These are phyloP conservation scores for Effrenium voratum DNA, from an alignment of 73 alveolate species.

Conservation along the genomic window DNA sequence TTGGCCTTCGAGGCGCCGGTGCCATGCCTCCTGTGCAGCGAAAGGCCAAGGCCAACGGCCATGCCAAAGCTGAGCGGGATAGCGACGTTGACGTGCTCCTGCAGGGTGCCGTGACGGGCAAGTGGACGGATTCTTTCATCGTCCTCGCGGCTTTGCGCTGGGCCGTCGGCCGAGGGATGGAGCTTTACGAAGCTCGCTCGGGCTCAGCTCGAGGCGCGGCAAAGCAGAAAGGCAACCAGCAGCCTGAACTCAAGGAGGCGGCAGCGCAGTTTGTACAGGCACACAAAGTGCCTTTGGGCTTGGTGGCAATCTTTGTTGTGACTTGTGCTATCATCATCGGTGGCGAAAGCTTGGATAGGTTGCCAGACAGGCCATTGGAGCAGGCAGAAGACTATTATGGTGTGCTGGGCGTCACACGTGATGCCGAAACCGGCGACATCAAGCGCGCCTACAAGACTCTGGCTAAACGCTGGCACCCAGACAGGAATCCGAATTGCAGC, in stretches of 20 bases:
- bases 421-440: constrained; percentile 75
- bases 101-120: neutral
- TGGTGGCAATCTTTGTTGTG: constrained; percentile 45
- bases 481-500: constrained; percentile 50
- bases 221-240: constrained; percentile 8
- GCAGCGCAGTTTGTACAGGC: constrained; percentile 50
- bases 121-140: constrained; percentile 75
- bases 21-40: constrained; percentile 16
- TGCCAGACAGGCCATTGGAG: constrained; percentile 33
- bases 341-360: constrained; percentile 46
- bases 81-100: constrained; percentile 1
- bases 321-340: constrained; percentile 72
- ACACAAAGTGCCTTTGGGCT: constrained; percentile 84
- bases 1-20: too few species aligned
- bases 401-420: constrained; percentile 81
- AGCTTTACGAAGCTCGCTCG: neutral
- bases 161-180: constrained; percentile 6
- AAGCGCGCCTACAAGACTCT: constrained; percentile 90
- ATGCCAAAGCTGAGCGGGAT: neutral
- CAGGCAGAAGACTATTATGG: constrained; percentile 46
- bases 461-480: constrained; percentile 89
- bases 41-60: constrained; percentile 15
- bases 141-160: constrained; percentile 4
- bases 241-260: constrained; percentile 37
- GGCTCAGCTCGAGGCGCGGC: neutral